These are phyloP conservation scores for Tolypocladium album DNA, from an alignment of 2,329 filamentous ascomycete species.

Conservation along the genomic window DNA sequence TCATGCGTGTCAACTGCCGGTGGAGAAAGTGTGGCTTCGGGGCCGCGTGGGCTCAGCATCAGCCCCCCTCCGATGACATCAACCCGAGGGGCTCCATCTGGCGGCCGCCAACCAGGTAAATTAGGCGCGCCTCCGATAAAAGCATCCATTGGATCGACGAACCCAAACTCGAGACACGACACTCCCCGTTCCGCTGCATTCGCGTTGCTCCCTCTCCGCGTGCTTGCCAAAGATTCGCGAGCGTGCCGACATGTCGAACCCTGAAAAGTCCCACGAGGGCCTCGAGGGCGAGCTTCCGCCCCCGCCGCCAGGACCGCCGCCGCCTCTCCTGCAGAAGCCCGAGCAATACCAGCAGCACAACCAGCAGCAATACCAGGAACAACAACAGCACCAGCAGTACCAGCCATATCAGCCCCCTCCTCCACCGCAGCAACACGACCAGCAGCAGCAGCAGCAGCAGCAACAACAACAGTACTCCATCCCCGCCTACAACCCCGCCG, in stretches of 20 bases:
- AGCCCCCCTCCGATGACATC: background rate
- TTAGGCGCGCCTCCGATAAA: no score
- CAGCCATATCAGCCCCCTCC: constrained; percentile 1
- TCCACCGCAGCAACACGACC: no score
- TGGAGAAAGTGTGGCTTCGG: background rate
- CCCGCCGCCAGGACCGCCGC: constrained; percentile 7
- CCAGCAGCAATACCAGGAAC: constrained; percentile 4
- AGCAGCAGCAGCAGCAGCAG: background rate
- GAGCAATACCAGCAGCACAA: background rate
- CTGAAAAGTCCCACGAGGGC: background rate
- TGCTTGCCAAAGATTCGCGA: background rate
- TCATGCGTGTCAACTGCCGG: background rate
- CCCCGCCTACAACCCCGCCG: constrained; percentile 18
- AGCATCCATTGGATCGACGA: no score
- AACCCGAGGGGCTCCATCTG: background rate
- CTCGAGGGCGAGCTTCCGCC: constrained; percentile 12
- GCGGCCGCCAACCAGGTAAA: background rate
- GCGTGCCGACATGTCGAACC: background rate
- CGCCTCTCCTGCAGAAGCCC: background rate
- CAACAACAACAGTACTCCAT: constrained; percentile 17
- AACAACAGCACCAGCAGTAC: constrained; percentile 2
- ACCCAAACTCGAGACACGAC: background rate
- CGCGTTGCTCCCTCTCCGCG: background rate
- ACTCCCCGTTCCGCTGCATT: background rate
- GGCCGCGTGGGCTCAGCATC: background rate